These are phyloP conservation scores for Ophiostoma pallidulum DNA, from an alignment of 2,329 filamentous ascomycete genomes.

Conservation along the genomic window DNA sequence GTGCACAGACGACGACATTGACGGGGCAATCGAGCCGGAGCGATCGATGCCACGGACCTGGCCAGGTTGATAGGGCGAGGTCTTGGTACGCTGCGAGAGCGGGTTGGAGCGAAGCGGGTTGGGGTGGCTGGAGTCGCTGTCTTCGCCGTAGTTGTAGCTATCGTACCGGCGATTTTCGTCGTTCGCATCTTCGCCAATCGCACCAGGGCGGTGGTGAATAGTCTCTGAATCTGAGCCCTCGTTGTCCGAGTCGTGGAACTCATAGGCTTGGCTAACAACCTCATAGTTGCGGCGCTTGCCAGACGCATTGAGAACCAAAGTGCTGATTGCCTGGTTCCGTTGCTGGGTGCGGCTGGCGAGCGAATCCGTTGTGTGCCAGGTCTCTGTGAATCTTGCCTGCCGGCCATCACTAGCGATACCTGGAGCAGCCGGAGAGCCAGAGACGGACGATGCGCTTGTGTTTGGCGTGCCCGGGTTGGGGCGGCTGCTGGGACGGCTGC, in stretches of 20 bases:
- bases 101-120: slow-evolving; percentile 48
- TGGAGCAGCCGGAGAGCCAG: slow-evolving; percentile 1
- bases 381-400: slow-evolving; percentile 41
- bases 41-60: slow-evolving; percentile 13
- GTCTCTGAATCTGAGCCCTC: slow-evolving; percentile 27
- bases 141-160: slow-evolving; percentile 18
- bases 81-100: slow-evolving; percentile 12
- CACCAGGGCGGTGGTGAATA: slow-evolving; percentile 26
- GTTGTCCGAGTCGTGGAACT: slow-evolving; percentile 20
- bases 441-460: slow-evolving; percentile 1
- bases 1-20: slow-evolving; percentile 15
- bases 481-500: slow-evolving; percentile 9
- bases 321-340: slow-evolving; percentile 35
- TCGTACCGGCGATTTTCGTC: slow-evolving; percentile 22
- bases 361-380: slow-evolving; percentile 46
- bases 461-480: neutral
- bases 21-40: slow-evolving; percentile 19
- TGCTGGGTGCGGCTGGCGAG: slow-evolving; percentile 45
- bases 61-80: slow-evolving; percentile 24
- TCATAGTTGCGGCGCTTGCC: slow-evolving; percentile 34
- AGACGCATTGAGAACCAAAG: slow-evolving; percentile 23
- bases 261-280: slow-evolving; percentile 36
- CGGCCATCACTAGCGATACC: slow-evolving; percentile 25
- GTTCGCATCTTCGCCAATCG: slow-evolving; percentile 31
- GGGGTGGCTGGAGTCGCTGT: slow-evolving; percentile 30